Percentiles rank a stretch among this genome's conserved stretches.
Evolutionary conservation across 1,139 yeast genomes (phyloP).

Genomic region (Petasospora rhodanensis): DNA sequence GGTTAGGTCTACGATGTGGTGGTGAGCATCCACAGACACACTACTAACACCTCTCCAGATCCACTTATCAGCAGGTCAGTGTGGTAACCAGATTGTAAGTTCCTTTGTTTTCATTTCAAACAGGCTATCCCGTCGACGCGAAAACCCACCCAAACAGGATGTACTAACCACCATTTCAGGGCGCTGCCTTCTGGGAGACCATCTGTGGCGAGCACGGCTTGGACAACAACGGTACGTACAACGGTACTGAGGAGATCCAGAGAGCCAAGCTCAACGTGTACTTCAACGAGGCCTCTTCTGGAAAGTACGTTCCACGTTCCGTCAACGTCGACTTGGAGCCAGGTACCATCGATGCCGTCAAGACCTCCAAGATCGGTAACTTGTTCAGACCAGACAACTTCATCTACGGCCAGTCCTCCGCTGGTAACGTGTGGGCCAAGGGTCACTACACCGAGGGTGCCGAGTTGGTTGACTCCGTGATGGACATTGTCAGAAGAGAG

Average conservation of each 20-base stretch:
- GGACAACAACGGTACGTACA: constrained; percentile 76
- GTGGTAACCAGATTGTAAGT: constrained; percentile 97
- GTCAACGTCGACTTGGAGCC: constrained; percentile 97
- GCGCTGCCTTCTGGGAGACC: constrained; percentile 98
- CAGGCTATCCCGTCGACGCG: constrained; percentile 1
- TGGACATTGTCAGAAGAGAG: constrained; percentile 94
- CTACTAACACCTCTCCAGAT: constrained; percentile 41
- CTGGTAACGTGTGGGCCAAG: constrained; percentile 98
- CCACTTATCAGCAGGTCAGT: constrained; percentile 96
- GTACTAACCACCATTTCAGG: constrained; percentile 41
- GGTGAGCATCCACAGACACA: no score
- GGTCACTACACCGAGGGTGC: constrained; percentile 98
- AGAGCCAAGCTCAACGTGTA: constrained; percentile 93
- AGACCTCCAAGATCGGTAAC: constrained; percentile 86
- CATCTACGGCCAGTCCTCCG: constrained; percentile 96
- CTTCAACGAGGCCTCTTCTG: constrained; percentile 92
- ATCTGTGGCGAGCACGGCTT: constrained; percentile 96
- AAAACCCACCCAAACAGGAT: not conserved
- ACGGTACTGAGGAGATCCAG: constrained; percentile 65
- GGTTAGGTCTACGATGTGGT: no score
- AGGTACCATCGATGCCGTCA: constrained; percentile 94
- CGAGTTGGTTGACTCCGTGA: constrained; percentile 87
- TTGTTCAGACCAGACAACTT: constrained; percentile 97
- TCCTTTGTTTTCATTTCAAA: not conserved
- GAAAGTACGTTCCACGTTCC: constrained; percentile 98